phyloP scores from a whole-genome alignment of 352 stramenopile species.

The Globisporangium cylindrosporum region DNA sequence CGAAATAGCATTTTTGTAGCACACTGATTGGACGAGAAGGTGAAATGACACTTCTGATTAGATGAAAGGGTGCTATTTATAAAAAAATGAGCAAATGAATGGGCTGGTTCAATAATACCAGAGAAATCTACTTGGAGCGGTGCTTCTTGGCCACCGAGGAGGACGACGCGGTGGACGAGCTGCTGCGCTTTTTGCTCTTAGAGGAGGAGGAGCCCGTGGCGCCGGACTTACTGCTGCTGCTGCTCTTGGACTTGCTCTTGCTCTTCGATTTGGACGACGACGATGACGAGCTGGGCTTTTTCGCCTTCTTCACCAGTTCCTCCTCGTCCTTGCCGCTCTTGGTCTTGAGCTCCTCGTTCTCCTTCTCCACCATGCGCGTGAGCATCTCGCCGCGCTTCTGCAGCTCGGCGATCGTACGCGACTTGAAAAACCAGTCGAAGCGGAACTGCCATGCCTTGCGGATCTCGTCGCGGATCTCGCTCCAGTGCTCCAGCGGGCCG shows the following conservation, averaged over 20 bases:
- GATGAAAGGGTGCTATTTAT: slow-evolving; percentile 7
- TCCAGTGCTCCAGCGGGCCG: slow-evolving; percentile 94
- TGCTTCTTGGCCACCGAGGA: slow-evolving; percentile 68
- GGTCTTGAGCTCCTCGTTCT: slow-evolving; percentile 88
- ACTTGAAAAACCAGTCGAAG: slow-evolving; percentile 99
- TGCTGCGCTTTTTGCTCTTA: slow-evolving; percentile 68
- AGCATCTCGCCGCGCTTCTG: slow-evolving; percentile 96
- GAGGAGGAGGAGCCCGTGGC: slow-evolving; percentile 14
- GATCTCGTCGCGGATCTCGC: slow-evolving; percentile 97
- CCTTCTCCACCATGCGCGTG: slow-evolving; percentile 93
- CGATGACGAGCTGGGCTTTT: slow-evolving; percentile 54
- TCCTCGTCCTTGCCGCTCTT: slow-evolving; percentile 74
- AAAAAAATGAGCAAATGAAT: neutral
- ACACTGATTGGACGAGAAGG: neutral
- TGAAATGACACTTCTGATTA: neutral
- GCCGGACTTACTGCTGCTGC: slow-evolving; percentile 32
- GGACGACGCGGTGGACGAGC: slow-evolving; percentile 34
- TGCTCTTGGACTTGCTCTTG: slow-evolving; percentile 54
- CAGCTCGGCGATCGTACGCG: slow-evolving; percentile 94
- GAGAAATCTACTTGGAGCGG: slow-evolving; percentile 45
- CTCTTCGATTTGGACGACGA: slow-evolving; percentile 60
- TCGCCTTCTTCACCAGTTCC: slow-evolving; percentile 76
- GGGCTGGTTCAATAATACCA: neutral
- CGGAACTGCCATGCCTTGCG: slow-evolving; percentile 97
- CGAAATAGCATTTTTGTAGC: neutral